phyloP scores from a whole-genome alignment of 208 protist genomes.

The Acanthamoeba culbertsoni region DNA sequence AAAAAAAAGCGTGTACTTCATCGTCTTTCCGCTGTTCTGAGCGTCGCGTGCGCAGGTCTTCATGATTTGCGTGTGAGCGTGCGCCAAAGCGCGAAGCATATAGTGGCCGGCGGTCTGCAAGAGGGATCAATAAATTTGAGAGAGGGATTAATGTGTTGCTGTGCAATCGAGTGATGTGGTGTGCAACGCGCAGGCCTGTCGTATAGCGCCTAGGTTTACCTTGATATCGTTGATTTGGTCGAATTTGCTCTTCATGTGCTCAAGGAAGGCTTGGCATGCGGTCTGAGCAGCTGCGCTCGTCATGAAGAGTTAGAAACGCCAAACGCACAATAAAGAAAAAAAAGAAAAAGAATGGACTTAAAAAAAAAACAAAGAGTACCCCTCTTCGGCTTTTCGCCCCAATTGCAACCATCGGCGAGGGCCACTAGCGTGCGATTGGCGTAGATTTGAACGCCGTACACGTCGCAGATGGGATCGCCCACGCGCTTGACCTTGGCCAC shows the following conservation, averaged over 20 bases:
- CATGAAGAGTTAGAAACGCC: no score
- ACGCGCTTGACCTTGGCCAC: slow-evolving; percentile 16
- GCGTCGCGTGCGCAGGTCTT: slow-evolving; percentile 6
- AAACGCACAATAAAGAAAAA: no score
- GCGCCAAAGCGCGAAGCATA: neutral
- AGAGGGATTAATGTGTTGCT: no score
- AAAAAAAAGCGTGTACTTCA: neutral
- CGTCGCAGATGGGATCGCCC: slow-evolving; percentile 74
- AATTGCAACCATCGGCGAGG: slow-evolving; percentile 74
- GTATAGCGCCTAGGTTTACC: no score
- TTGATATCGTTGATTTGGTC: slow-evolving; percentile 1
- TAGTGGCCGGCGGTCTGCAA: slow-evolving; percentile 48
- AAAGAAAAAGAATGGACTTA: neutral
- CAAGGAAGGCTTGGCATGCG: neutral
- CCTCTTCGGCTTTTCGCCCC: slow-evolving; percentile 65
- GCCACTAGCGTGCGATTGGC: slow-evolving; percentile 62
- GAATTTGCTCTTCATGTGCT: slow-evolving; percentile 51
- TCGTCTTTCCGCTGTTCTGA: neutral
- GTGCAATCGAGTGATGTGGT: no score
- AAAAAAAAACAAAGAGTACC: neutral
- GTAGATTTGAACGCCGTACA: slow-evolving; percentile 63
- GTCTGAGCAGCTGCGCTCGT: neutral
- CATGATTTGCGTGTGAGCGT: slow-evolving; percentile 24
- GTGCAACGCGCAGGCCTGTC: no score
- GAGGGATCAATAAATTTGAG: no score